A percentile compares a stretch with the other conserved stretches of the same genome.
These are phyloP conservation scores for Isabelozyma gotoi DNA, from an alignment of 805 yeast genomes.

Conservation along the genomic window DNA sequence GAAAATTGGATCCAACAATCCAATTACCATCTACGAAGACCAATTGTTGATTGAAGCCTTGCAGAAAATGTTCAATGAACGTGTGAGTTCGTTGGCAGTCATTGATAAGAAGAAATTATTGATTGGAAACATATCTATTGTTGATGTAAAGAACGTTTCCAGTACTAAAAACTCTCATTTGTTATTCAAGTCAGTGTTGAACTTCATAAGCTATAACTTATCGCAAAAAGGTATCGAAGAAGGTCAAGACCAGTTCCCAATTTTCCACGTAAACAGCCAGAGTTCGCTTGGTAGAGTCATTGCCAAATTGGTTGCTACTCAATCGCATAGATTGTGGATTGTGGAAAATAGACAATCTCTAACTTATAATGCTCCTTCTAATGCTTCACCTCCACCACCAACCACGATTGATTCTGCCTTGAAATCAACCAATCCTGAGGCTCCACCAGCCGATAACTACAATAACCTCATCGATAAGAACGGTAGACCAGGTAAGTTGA, in stretches of 20 bases:
- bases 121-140: conserved; percentile 90
- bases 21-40: conserved; percentile 83
- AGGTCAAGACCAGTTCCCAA: conserved; percentile 95
- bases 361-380: neutral
- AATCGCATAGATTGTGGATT: conserved; percentile 86
- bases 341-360: conserved; percentile 43
- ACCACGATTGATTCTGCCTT: conserved; percentile 15
- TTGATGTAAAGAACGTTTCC: conserved; percentile 88
- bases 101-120: conserved; percentile 75
- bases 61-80: conserved; percentile 75
- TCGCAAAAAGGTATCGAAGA: conserved; percentile 88
- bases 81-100: conserved; percentile 90
- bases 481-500: conserved; percentile 73
- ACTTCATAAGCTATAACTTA: conserved; percentile 82
- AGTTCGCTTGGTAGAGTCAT: conserved; percentile 84
- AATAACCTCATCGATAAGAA: conserved; percentile 1
- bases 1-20: conserved; percentile 68
- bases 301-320: conserved; percentile 94
- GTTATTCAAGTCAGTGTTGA: conserved; percentile 79
- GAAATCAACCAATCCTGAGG: neutral
- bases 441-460: neutral
- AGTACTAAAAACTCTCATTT: conserved; percentile 83
- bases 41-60: conserved; percentile 85
- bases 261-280: conserved; percentile 82
- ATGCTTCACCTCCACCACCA: neutral